Conservation (phyloP, 73 alveolate species). For the Tetrahymena thermophila region DNA sequence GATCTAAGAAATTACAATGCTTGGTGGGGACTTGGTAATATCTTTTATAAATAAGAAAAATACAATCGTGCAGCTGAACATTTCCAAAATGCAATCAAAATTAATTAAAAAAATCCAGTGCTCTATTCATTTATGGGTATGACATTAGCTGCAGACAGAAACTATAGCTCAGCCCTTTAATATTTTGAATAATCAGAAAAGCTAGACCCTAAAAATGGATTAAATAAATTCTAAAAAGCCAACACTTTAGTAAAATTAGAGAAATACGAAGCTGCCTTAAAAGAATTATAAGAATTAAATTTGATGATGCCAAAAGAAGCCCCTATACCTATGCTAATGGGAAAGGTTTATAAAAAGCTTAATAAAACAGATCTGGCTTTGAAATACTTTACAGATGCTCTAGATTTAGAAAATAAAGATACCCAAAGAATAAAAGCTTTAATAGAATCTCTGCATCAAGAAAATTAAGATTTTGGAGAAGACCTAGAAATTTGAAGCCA, state of each 20-base stretch:
- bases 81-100: constrained; percentile 66
- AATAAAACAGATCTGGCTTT: constrained; percentile 80
- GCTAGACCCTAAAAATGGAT: constrained; percentile 76
- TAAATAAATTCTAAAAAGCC: constrained; percentile 80
- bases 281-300: constrained; percentile 64
- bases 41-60: constrained; percentile 85
- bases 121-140: constrained; percentile 86
- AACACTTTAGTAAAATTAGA: constrained; percentile 70
- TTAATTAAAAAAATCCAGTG: constrained; percentile 80
- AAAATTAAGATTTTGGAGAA: not conserved
- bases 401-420: constrained; percentile 86
- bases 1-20: constrained; percentile 94
- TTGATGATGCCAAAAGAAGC: constrained; percentile 88
- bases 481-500: not conserved
- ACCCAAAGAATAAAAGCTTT: constrained; percentile 75
- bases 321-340: constrained; percentile 85
- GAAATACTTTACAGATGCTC: constrained; percentile 75
- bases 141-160: constrained; percentile 74
- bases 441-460: constrained; percentile 69
- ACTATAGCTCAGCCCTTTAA: constrained; percentile 69
- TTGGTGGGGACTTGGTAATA: constrained; percentile 98
- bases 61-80: constrained; percentile 77
- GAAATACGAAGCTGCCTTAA: constrained; percentile 77
- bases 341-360: constrained; percentile 74
- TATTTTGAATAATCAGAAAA: constrained; percentile 71